Evolutionary conservation across 305 asterid species (phyloP).

Genomic region (Euphrasia arctica): DNA sequence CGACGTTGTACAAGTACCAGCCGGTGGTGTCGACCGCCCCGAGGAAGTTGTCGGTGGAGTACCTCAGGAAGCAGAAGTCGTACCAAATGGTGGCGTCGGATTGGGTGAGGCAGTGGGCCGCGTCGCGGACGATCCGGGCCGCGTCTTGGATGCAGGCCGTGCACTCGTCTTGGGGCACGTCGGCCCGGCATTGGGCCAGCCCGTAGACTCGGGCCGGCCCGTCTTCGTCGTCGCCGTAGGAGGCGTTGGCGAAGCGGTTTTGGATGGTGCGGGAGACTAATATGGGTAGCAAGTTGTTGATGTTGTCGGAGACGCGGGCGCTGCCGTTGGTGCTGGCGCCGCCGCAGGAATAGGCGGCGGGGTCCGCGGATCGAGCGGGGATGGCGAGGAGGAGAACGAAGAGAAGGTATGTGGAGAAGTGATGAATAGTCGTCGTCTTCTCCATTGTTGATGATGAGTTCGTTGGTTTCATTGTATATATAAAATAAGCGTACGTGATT

Average conservation of each 20-base stretch:
- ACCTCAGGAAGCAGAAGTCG: slow-evolving; percentile 72
- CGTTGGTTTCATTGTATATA: background rate
- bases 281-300: background rate
- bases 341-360: background rate
- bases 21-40: slow-evolving; percentile 57
- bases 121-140: slow-evolving; percentile 27
- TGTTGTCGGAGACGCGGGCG: background rate
- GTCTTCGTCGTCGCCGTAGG: background rate
- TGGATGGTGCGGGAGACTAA: slow-evolving; percentile 1
- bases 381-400: background rate
- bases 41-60: slow-evolving; percentile 36
- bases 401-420: background rate
- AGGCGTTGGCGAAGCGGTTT: background rate
- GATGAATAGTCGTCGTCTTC: background rate
- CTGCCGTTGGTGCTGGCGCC: background rate
- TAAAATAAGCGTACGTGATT: too few relatives aligned
- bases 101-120: slow-evolving; percentile 44
- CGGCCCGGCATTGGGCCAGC: slow-evolving; percentile 14
- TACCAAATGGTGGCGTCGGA: slow-evolving; percentile 70
- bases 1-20: slow-evolving; percentile 36
- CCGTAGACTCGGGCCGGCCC: slow-evolving; percentile 1
- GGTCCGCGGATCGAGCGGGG: background rate
- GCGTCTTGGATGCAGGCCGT: slow-evolving; percentile 46
- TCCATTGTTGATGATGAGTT: background rate
- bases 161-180: slow-evolving; percentile 5